phyloP scores from a whole-genome alignment of 192 early-diverging fungal genomes.

The Polychytrium aggregatum region DNA sequence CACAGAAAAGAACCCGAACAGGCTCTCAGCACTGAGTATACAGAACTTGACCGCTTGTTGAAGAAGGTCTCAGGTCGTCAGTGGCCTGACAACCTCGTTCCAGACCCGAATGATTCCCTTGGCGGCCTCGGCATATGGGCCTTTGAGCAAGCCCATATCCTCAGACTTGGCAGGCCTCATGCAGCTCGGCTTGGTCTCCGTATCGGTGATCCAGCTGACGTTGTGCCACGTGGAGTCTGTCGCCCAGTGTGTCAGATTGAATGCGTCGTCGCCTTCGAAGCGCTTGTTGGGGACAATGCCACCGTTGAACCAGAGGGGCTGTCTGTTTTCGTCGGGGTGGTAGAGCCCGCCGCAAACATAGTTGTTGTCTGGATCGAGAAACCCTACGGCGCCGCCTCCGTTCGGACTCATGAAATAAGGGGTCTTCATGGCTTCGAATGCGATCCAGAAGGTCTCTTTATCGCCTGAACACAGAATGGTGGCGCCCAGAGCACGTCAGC shows the following conservation, averaged over 20 bases:
- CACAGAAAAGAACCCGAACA: too few relatives aligned
- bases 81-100: too few relatives aligned
- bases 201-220: conserved; percentile 19
- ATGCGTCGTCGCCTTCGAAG: not conserved
- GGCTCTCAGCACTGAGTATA: too few relatives aligned
- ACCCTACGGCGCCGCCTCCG: conserved; percentile 41
- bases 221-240: not conserved
- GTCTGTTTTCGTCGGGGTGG: conserved; percentile 8
- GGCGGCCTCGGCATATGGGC: too few relatives aligned
- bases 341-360: conserved; percentile 14
- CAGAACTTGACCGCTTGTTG: too few relatives aligned
- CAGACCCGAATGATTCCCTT: too few relatives aligned
- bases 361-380: conserved; percentile 7
- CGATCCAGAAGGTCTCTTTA: conserved; percentile 65
- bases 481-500: not conserved
- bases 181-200: conserved; percentile 19
- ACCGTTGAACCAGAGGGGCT: conserved; percentile 25
- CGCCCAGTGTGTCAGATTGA: conserved; percentile 6
- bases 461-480: conserved; percentile 24
- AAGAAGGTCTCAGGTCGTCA: too few relatives aligned
- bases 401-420: conserved; percentile 38
- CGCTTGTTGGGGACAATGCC: conserved; percentile 20
- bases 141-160: too few relatives aligned
- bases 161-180: too few relatives aligned
- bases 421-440: conserved; percentile 42